A percentile compares a stretch with the other conserved stretches of the same genome.
Conservation (phyloP, 106 monocot species). For the Dendrobium catenatum region DNA sequence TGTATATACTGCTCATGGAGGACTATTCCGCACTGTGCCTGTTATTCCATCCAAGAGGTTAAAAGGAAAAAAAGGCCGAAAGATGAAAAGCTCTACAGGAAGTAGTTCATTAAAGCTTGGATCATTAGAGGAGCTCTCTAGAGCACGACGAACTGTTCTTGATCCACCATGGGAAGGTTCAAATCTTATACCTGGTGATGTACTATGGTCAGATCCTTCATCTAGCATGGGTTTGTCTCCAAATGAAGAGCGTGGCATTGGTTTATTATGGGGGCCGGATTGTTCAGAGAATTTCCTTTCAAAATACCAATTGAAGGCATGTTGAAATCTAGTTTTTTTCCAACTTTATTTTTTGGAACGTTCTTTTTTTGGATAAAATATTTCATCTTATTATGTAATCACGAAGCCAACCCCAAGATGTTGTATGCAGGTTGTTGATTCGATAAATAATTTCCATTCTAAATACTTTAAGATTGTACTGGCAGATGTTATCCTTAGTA, state of each 20-base stretch:
- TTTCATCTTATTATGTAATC: neutral
- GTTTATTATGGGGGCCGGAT: constrained; percentile 89
- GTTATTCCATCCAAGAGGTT: constrained; percentile 42
- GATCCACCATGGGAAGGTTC: constrained; percentile 89
- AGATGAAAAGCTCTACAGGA: constrained; percentile 18
- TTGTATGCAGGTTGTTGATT: neutral
- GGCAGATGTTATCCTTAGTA: neutral
- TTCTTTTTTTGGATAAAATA: neutral
- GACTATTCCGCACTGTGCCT: constrained; percentile 60
- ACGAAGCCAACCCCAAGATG: neutral
- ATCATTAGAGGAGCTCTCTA: constrained; percentile 76
- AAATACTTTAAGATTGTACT: neutral
- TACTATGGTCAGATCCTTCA: constrained; percentile 97
- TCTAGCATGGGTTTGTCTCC: constrained; percentile 57
- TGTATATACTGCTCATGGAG: constrained; percentile 95
- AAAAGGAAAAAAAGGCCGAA: constrained; percentile 62
- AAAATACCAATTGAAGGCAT: constrained; percentile 69
- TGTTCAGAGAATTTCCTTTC: constrained; percentile 79
- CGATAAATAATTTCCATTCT: neutral
- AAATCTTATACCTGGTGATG: constrained; percentile 90
- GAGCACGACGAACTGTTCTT: constrained; percentile 82
- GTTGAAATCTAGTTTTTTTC: neutral
- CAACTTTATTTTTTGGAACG: neutral
- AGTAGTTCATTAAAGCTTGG: constrained; percentile 58
- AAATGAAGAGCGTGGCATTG: constrained; percentile 86